Percentiles rank a stretch among this genome's conserved stretches.
phyloP scores from a whole-genome alignment of 208 protist genomes.

The Crithidia thermophila region DNA sequence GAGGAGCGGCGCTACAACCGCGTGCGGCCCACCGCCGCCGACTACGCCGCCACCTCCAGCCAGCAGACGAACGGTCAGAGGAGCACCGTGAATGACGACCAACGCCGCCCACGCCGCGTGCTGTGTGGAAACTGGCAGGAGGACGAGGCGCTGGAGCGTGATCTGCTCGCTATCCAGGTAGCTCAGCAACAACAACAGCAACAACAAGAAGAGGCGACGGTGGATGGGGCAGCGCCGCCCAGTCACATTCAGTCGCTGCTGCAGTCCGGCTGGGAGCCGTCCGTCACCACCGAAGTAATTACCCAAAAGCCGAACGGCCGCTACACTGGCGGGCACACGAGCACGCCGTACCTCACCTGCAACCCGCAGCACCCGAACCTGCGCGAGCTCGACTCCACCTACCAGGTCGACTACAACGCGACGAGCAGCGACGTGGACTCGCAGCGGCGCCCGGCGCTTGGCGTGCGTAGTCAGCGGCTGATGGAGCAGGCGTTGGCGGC shows the following conservation, averaged over 20 bases:
- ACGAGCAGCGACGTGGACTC: conserved; percentile 53
- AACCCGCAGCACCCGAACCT: conserved; percentile 49
- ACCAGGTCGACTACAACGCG: conserved; percentile 73
- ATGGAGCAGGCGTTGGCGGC: conserved; percentile 58
- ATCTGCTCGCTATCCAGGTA: conserved; percentile 58
- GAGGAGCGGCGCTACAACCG: conserved; percentile 92
- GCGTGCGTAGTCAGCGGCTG: conserved; percentile 69
- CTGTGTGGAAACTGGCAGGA: conserved; percentile 92
- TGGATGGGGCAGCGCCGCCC: conserved; percentile 5
- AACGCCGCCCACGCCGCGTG: conserved; percentile 52
- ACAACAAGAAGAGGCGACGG: not conserved
- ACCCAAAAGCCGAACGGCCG: conserved; percentile 36
- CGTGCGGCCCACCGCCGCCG: conserved; percentile 43
- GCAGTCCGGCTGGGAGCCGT: conserved; percentile 28
- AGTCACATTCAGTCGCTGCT: conserved; percentile 9
- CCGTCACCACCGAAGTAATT: conserved; percentile 65
- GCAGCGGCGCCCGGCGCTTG: conserved; percentile 59
- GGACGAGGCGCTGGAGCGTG: conserved; percentile 74
- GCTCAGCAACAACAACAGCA: conserved; percentile 27
- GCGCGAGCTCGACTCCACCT: conserved; percentile 61
- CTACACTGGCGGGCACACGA: conserved; percentile 70
- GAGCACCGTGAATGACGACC: too few species aligned
- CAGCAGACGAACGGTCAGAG: too few species aligned
- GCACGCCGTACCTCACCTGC: conserved; percentile 77
- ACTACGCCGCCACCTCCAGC: not conserved